These are phyloP conservation scores for Ascochyta koolunga DNA, from an alignment of 2,329 filamentous ascomycete genomes.

Conservation along the genomic window DNA sequence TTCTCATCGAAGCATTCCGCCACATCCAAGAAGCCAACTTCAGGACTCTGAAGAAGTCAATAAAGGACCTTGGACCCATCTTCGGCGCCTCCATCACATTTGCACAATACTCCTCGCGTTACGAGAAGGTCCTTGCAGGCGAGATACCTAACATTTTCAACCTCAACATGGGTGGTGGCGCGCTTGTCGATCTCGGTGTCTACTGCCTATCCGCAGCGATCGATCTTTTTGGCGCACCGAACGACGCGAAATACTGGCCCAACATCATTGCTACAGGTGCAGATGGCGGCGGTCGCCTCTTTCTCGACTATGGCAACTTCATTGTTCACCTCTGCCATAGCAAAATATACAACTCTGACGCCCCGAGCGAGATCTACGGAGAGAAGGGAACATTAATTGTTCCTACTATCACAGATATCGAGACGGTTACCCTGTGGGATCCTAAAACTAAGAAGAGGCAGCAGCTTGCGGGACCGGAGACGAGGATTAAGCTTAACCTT, in stretches of 20 bases:
- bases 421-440: conserved; percentile 49
- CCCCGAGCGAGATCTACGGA: conserved; percentile 55
- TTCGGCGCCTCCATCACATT: conserved; percentile 54
- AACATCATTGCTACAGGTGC: conserved; percentile 53
- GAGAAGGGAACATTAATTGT: conserved; percentile 54
- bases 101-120: conserved; percentile 54
- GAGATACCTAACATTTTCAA: conserved; percentile 57
- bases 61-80: conserved; percentile 50
- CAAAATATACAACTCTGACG: conserved; percentile 54
- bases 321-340: conserved; percentile 51
- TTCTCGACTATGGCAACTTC: conserved; percentile 53
- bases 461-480: conserved; percentile 48
- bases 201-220: conserved; percentile 57
- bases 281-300: conserved; percentile 54
- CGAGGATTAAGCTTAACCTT: conserved; percentile 50
- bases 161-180: conserved; percentile 55
- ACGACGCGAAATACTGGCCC: conserved; percentile 50
- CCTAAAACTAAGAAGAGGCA: conserved; percentile 52
- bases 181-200: conserved; percentile 56
- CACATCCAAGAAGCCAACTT: conserved; percentile 59
- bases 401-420: conserved; percentile 55
- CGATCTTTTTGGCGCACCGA: conserved; percentile 55
- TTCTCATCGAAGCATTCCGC: conserved; percentile 57
- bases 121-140: conserved; percentile 55
- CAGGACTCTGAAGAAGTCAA: conserved; percentile 49